Percentiles rank a stretch among this genome's conserved stretches.
These are phyloP conservation scores for Trebouxia sp. DNA, from an alignment of 139 green algal species.

Conservation along the genomic window DNA sequence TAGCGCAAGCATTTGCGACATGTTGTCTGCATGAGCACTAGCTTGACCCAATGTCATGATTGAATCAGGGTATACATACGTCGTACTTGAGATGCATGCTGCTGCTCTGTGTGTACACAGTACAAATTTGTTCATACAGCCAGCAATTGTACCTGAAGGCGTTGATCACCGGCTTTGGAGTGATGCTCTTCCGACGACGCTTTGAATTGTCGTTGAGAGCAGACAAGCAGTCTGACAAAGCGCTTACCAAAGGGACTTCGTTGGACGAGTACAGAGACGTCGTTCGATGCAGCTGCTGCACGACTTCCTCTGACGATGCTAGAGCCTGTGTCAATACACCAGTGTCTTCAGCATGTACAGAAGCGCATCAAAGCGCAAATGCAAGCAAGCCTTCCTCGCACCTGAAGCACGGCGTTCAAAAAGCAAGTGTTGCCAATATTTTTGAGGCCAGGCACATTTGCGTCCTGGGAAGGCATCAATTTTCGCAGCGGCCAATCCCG, in stretches of 20 bases:
- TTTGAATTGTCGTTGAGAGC: no score
- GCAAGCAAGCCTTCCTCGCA: neutral
- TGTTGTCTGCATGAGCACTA: no score
- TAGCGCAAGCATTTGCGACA: no score
- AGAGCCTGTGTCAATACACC: neutral
- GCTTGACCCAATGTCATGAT: no score
- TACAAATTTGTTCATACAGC: no score
- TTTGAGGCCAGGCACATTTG: conserved; percentile 1
- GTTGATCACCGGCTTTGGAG: no score
- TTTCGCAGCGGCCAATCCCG: no score
- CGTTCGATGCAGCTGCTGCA: neutral
- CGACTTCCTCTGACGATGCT: neutral
- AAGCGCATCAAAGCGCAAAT: neutral
- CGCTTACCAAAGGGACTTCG: neutral
- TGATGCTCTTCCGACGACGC: no score
- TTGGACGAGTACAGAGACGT: neutral
- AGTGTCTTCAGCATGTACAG: neutral
- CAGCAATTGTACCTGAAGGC: no score
- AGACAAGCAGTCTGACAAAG: neutral
- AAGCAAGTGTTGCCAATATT: conserved; percentile 45
- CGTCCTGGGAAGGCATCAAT: neutral
- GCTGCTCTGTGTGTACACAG: no score
- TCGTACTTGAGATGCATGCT: no score
- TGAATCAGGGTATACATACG: neutral
- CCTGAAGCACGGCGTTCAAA: conserved; percentile 31